Base-by-base conservation (phyloP, 192 early-diverging fungal genomes). In the Entomortierella parvispora region DNA sequence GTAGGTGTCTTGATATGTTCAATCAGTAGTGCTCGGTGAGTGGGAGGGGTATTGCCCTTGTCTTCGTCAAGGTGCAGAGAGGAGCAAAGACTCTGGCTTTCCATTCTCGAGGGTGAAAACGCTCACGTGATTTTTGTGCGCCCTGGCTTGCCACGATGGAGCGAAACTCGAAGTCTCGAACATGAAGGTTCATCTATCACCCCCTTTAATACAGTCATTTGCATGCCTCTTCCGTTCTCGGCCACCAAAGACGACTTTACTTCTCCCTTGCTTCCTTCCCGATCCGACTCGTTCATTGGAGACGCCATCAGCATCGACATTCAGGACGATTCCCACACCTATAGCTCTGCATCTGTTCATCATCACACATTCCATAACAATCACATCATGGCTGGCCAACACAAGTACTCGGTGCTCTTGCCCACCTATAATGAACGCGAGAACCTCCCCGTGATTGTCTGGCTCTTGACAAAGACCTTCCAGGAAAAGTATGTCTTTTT, bases 341-440 rank as follows among this genome's bases (percentile, higher is more conserved):
- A 68, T 52, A 53, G 51, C 65, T n/a, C 66, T 48, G 8, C 60
- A 45, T 1, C 47, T 46, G 1, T 34, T 15, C 56, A 60, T 47
- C 70, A 75, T 51, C 60, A 50, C 43, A 58, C 55, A 29, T 28
- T 33, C 25, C 37, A 37, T 14, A 23, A 15, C 14, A 25, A 45
- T 40, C 40, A 58, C 49, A 68, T 17, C 59, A 77, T 77, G 74
- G 10, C 55, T 29, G 55, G 60, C 26, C 74, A 68, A 23, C 74
- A 90, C 81, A 93, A 93, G 79, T 99, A 97, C 81, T 93, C 93
- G 14, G 95, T 99, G 3, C 88, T 99, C 46, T 81, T 99, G n/a
- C 97, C 97, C 18, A 99, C 97, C 23, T 99, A 99, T 85, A 98
- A 99, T 66, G 97, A 99, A 79, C 90, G 96, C 32, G 91, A 96